Percentiles rank a stretch among this genome's conserved stretches.
Conservation (phyloP, 2,329 filamentous ascomycete genomes). For the Neofusicoccum umdonicola region DNA sequence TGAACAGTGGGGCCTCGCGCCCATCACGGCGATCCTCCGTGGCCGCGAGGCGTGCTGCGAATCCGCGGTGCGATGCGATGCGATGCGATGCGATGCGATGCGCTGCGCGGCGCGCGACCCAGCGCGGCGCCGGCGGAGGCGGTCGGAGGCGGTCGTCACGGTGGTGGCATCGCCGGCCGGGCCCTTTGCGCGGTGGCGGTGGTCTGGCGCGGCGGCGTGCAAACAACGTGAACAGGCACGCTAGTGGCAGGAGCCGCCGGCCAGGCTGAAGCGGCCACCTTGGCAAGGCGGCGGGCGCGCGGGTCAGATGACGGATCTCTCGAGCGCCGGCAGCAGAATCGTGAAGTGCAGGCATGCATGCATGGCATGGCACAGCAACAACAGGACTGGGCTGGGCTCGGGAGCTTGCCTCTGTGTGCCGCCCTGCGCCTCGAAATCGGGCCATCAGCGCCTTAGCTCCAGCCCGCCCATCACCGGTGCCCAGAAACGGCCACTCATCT, state of each 20-base stretch:
- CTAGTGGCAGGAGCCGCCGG: too few relatives aligned
- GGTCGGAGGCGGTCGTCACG: neutral
- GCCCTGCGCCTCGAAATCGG: slow-evolving; percentile 1
- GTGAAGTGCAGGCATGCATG: neutral
- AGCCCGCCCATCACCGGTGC: neutral
- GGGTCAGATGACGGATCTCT: slow-evolving; percentile 12
- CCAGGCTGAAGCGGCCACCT: too few relatives aligned
- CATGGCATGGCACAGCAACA: neutral
- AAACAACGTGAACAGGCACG: too few relatives aligned
- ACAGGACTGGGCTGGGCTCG: neutral
- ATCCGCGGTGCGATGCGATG: neutral
- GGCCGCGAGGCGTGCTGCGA: neutral
- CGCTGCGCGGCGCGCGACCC: neutral
- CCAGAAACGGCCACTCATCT: neutral
- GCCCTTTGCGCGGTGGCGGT: neutral
- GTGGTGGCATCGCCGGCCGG: neutral
- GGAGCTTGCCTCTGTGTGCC: slow-evolving; percentile 4
- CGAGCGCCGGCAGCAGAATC: neutral
- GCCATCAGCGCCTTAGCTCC: neutral
- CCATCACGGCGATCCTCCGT: slow-evolving; percentile 4
- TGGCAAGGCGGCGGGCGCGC: too few relatives aligned
- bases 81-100: too few relatives aligned
- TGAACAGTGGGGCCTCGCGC: neutral
- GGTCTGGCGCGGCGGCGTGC: too few relatives aligned
- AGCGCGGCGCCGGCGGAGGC: neutral